These are phyloP conservation scores for Leishmania mexicana DNA, from an alignment of 208 protist genomes.

Conservation along the genomic window DNA sequence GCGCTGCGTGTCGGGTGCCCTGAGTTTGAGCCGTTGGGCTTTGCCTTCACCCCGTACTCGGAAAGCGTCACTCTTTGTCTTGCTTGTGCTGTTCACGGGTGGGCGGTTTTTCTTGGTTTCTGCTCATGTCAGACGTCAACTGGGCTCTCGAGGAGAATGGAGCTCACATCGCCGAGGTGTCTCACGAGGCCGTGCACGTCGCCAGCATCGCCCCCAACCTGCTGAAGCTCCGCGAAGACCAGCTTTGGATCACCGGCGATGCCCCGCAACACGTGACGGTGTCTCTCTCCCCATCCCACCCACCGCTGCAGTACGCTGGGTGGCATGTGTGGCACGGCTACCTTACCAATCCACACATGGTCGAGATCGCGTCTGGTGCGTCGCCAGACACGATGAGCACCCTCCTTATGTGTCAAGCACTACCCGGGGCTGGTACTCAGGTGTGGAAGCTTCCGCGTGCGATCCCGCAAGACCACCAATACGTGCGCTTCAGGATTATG, in stretches of 20 bases:
- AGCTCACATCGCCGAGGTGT: conserved; percentile 66
- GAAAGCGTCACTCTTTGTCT: not conserved
- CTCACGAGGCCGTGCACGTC: conserved; percentile 60
- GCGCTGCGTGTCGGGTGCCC: not conserved
- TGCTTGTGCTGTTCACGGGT: not conserved
- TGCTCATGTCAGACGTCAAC: conserved; percentile 54
- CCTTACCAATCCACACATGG: conserved; percentile 78
- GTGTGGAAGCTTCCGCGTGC: conserved; percentile 75
- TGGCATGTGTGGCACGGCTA: conserved; percentile 91
- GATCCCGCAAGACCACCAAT: conserved; percentile 62
- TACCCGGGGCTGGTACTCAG: conserved; percentile 81
- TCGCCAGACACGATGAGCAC: conserved; percentile 40
- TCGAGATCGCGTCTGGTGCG: conserved; percentile 73
- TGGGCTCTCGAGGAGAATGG: conserved; percentile 65
- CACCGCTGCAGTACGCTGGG: conserved; percentile 73
- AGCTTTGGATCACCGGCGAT: conserved; percentile 81
- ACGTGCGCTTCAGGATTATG: conserved; percentile 70
- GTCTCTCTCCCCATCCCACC: conserved; percentile 44
- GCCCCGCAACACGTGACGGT: conserved; percentile 85
- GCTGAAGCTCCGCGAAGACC: conserved; percentile 61
- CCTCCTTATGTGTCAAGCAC: conserved; percentile 72
- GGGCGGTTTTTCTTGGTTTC: no score
- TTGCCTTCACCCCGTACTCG: not conserved
- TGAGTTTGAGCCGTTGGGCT: not conserved
- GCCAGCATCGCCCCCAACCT: conserved; percentile 72